Base-by-base conservation (phyloP, 2,329 filamentous ascomycete species). In the Pseudocercospora pini-densiflorae region DNA sequence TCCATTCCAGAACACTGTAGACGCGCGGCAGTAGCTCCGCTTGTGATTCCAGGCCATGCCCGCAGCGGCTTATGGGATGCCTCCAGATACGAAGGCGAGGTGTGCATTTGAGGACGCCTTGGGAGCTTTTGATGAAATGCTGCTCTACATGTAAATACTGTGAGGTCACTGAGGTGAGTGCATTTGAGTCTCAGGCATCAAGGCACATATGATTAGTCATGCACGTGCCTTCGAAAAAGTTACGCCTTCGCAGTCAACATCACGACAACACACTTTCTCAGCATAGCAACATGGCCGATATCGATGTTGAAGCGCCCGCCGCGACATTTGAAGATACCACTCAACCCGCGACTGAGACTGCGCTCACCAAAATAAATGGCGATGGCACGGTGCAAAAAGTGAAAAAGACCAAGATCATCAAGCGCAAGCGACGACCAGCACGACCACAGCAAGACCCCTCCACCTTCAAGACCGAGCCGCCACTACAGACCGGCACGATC, bases 401-500 rank as follows among this genome's bases (percentile, higher is more conserved):
- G 73, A 92, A 94, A 81, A 88, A 92, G 66, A 97, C 96, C 81
- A 96, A 94, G 83, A 92, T 98, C 72, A 91, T 97, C 72, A 89
- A 94, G 70, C 93, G 92, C 78, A 97, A 97, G 84, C 90, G 91
- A 76, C 87, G 93, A 45, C 95, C 95, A 33, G 95, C 95, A 55
- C 89, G 94, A 66, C 91, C 92, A 0, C 95, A 99, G 81, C 90
- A 97, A 75, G 95, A 99, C 76, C 89, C 93, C 1, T 89, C 90
- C 47, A 90, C 90, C 51, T 87, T 97, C 81, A 92, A 91, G 73
- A 90, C 90, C 36, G 93, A 97, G 74, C 91, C 92, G 3, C 93
- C 94, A 16, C 92, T 92, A 1, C 94, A 98, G 75, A 98, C 94
- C 0, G 95, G 95, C 61, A 97, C 92, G 0, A 93, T 94, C 65